Base-by-base conservation (phyloP, 306 rosid genomes). In the Phaseolus lunatus region DNA sequence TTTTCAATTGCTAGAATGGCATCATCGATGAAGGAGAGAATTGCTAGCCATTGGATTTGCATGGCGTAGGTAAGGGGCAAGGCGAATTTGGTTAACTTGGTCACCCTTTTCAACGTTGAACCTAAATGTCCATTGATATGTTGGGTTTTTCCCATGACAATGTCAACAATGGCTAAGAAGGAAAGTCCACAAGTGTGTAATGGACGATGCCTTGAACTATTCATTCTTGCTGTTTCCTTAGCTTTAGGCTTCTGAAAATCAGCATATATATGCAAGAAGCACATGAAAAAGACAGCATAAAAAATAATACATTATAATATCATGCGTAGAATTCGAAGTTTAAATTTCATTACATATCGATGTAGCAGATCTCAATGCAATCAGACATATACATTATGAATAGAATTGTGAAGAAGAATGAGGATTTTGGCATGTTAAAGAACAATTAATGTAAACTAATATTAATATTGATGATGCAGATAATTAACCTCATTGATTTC, bases 161-260 rank as follows among this genome's bases (percentile, higher is more conserved):
- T 78, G 76, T 80, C 66, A 20, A 83, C 85, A 78, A 86, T 78
- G 63, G 82, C 70, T 50, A 90, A 52, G 23, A 86, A 49, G 2
- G 97, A 82, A 71, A 78, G 85, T 49, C 88, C 97, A 67, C 87
- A 87, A 15, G 92, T 82, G 58, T 84, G 94, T 75, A 90, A 69
- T 0, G 94, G 98, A 24, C 85, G 88, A 53, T 76, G 80, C 82
- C 94, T 76, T 37, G 80, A 29, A 71, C 15, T 43, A 12, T 85
- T 81, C 85, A 67, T 86, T 86, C 52, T 82, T 68, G 5, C 5
- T 3, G 47, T 41, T 76, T 52, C 20, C 35, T 56, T 48, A 77
- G 78, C 41, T 37, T 59, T 41, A 80, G 78, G 67, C 54, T 84
- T 79, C 92, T 84, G 53, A 82, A 64, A 74, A 66, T 0, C 49